Evolutionary conservation across 169 alveolate species (phyloP).

Genomic region (Plasmodium gonderi): DNA sequence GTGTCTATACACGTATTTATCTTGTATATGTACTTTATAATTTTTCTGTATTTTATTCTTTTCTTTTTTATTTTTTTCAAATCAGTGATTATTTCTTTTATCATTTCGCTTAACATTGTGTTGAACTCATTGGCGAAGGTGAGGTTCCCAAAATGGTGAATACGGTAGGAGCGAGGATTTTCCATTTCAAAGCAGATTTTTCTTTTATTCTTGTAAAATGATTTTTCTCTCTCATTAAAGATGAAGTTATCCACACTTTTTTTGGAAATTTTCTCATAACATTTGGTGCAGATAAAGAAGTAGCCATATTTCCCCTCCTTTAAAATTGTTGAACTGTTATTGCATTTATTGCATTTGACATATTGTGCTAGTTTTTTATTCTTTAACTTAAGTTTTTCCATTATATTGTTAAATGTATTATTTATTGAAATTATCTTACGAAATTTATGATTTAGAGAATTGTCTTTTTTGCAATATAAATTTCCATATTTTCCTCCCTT

Average conservation of each 20-base stretch:
- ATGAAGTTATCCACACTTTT: slow-evolving; percentile 11
- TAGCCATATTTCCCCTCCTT: slow-evolving; percentile 41
- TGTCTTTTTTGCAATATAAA: background rate
- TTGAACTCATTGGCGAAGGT: background rate
- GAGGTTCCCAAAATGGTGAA: slow-evolving; percentile 39
- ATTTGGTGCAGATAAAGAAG: slow-evolving; percentile 15
- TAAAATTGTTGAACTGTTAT: background rate
- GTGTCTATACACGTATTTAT: slow-evolving; percentile 1
- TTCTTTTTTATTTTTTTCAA: slow-evolving; percentile 14
- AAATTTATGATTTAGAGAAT: slow-evolving; percentile 8
- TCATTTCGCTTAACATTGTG: slow-evolving; percentile 18
- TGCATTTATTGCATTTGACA: slow-evolving; percentile 13
- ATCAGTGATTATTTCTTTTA: slow-evolving; percentile 23
- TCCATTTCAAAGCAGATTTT: slow-evolving; percentile 52
- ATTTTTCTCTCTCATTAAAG: slow-evolving; percentile 14
- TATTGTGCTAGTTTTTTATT: background rate
- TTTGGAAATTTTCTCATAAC: slow-evolving; percentile 11
- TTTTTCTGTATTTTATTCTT: slow-evolving; percentile 37
- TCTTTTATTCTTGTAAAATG: slow-evolving; percentile 1
- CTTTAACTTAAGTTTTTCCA: slow-evolving; percentile 18
- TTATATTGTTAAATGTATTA: background rate
- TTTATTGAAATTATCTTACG: background rate
- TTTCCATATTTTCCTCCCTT: background rate
- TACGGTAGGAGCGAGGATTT: slow-evolving; percentile 25
- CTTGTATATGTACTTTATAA: slow-evolving; percentile 40